Evolutionary conservation across 2,329 filamentous ascomycete species (phyloP).

Genomic region (Dendryphion nanum): DNA sequence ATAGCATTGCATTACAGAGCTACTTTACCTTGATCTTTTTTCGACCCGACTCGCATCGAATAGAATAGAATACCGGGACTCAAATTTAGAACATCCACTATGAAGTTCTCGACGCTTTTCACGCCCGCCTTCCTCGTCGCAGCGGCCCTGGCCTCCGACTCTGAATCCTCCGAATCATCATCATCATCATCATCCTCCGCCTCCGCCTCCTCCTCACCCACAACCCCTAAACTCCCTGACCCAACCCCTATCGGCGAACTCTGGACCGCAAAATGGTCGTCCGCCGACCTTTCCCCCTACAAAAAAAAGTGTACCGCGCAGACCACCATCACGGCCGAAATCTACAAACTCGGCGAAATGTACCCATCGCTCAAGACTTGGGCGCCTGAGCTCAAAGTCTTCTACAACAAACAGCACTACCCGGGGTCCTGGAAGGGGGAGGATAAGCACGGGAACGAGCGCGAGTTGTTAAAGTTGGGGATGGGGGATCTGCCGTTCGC

Average conservation of each 20-base stretch:
- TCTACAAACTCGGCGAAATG: slow-evolving; percentile 32
- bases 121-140: slow-evolving; percentile 20
- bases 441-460: slow-evolving; percentile 53
- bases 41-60: too few relatives aligned
- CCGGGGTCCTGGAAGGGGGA: slow-evolving; percentile 55
- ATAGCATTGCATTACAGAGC: too few relatives aligned
- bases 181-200: slow-evolving; percentile 4
- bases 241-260: slow-evolving; percentile 23
- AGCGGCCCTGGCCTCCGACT: slow-evolving; percentile 13
- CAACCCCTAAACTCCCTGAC: slow-evolving; percentile 9
- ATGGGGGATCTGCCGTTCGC: slow-evolving; percentile 44
- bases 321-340: slow-evolving; percentile 21
- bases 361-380: slow-evolving; percentile 31
- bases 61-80: too few relatives aligned
- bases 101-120: slow-evolving; percentile 23
- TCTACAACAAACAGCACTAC: slow-evolving; percentile 40
- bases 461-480: slow-evolving; percentile 50
- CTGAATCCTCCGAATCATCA: slow-evolving; percentile 3
- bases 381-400: slow-evolving; percentile 36
- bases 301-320: slow-evolving; percentile 17
- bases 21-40: too few relatives aligned
- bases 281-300: slow-evolving; percentile 19
- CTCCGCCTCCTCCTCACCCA: slow-evolving; percentile 9
- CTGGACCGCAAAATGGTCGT: slow-evolving; percentile 31
- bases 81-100: too few relatives aligned